phyloP scores from a whole-genome alignment of 1,284 basidiomycete genomes.

The Boletus semigastroideus region DNA sequence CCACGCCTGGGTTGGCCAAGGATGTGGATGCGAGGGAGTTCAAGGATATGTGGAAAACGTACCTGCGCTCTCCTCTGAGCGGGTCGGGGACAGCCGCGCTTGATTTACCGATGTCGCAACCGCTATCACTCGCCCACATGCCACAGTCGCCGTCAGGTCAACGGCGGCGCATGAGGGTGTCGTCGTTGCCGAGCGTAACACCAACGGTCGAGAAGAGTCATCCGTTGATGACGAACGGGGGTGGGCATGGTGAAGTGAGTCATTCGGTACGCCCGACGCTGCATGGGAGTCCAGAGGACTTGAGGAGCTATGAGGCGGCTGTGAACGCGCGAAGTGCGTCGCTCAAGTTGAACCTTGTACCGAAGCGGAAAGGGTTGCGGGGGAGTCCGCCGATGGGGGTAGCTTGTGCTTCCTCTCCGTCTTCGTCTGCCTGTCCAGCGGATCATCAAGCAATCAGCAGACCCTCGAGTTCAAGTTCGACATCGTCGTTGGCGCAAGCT shows the following conservation, averaged over 20 bases:
- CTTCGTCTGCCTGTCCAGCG: neutral
- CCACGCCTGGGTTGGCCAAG: constrained; percentile 29
- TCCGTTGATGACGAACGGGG: constrained; percentile 17
- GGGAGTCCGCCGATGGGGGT: constrained; percentile 13
- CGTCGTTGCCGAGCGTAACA: constrained; percentile 67
- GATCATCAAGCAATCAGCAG: constrained; percentile 29
- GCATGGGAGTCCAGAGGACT: constrained; percentile 54
- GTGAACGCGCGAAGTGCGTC: constrained; percentile 61
- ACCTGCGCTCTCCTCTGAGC: constrained; percentile 67
- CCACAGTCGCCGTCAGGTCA: constrained; percentile 30
- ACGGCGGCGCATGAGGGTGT: constrained; percentile 52
- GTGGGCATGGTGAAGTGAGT: constrained; percentile 11
- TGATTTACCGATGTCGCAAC: constrained; percentile 8
- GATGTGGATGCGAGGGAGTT: constrained; percentile 58
- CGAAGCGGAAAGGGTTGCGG: constrained; percentile 21
- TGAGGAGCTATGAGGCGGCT: constrained; percentile 72
- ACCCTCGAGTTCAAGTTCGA: constrained; percentile 36
- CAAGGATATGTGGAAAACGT: constrained; percentile 73
- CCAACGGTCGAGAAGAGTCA: constrained; percentile 41
- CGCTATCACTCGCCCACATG: constrained; percentile 13
- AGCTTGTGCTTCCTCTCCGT: neutral
- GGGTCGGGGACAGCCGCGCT: constrained; percentile 24
- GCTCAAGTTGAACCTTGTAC: constrained; percentile 46
- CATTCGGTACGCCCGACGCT: constrained; percentile 35
- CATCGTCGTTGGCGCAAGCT: constrained; percentile 39